These are phyloP conservation scores for Suillus sp. DNA, from an alignment of 768 basidiomycete species.

Conservation along the genomic window DNA sequence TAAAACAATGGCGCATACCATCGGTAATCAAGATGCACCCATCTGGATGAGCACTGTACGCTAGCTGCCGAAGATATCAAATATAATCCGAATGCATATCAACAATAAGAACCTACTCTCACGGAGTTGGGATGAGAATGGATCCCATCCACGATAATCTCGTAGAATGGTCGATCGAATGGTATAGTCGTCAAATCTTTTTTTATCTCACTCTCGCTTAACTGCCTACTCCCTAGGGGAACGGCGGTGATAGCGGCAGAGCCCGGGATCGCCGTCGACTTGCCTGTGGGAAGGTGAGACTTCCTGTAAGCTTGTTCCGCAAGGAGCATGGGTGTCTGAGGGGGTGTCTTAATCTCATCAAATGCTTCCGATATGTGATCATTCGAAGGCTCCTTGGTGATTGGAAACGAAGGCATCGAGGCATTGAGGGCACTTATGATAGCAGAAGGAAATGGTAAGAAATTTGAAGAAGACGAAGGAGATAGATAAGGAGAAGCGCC, in stretches of 20 bases:
- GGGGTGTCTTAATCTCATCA: slow-evolving; percentile 58
- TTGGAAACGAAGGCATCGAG: slow-evolving; percentile 12
- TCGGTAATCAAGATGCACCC: slow-evolving; percentile 91
- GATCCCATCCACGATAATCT: slow-evolving; percentile 88
- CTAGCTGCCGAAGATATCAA: slow-evolving; percentile 50
- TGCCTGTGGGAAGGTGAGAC: slow-evolving; percentile 5
- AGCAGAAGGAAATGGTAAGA: slow-evolving; percentile 24
- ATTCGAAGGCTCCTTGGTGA: slow-evolving; percentile 19
- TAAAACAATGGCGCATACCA: slow-evolving; percentile 47
- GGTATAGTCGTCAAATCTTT: slow-evolving; percentile 46
- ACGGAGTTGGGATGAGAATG: slow-evolving; percentile 92
- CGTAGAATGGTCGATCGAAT: slow-evolving; percentile 80
- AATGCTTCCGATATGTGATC: slow-evolving; percentile 59
- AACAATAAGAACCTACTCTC: slow-evolving; percentile 50
- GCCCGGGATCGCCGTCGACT: slow-evolving; percentile 3
- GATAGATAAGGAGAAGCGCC: slow-evolving; percentile 72
- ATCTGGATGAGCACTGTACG: slow-evolving; percentile 80
- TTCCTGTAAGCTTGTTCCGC: slow-evolving; percentile 15
- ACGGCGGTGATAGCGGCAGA: slow-evolving; percentile 15
- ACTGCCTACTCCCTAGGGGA: slow-evolving; percentile 25
- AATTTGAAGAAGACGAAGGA: slow-evolving; percentile 39
- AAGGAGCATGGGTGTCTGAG: slow-evolving; percentile 46
- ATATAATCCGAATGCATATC: not conserved
- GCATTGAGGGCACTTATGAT: slow-evolving; percentile 19
- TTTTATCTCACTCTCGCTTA: slow-evolving; percentile 43